These are phyloP conservation scores for Prunella vulgaris DNA, from an alignment of 257 asterid genomes.

Conservation along the genomic window DNA sequence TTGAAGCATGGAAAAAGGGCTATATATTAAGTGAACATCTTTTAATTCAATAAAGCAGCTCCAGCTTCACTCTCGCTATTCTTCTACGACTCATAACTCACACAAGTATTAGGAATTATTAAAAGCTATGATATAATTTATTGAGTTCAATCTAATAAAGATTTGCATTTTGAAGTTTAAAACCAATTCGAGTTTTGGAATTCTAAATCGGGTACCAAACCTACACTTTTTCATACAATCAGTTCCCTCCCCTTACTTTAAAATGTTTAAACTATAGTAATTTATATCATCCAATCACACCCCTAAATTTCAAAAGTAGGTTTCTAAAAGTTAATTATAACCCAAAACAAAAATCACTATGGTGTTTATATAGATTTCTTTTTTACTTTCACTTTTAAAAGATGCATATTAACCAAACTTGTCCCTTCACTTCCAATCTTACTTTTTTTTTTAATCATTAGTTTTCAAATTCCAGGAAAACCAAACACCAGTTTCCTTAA, in stretches of 20 bases:
- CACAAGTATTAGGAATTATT: no score
- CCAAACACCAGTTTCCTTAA: not conserved
- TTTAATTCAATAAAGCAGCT: not conserved
- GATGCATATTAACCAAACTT: not conserved
- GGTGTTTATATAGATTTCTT: not conserved
- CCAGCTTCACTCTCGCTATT: not conserved
- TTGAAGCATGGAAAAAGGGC: not conserved
- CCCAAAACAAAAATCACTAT: not conserved
- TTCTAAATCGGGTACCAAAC: no score
- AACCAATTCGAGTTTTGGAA: no score
- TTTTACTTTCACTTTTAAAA: not conserved
- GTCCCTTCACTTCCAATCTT: constrained; percentile 1
- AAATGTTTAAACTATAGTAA: no score
- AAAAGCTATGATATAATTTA: not conserved
- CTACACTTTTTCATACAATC: no score
- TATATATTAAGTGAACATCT: not conserved
- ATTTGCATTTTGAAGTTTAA: no score
- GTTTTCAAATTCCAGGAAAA: not conserved
- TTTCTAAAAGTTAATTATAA: no score
- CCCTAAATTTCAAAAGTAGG: no score
- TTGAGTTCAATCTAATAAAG: no score
- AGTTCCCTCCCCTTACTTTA: no score
- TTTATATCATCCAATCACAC: no score
- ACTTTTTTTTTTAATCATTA: not conserved
- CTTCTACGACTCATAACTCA: not conserved